Evolutionary conservation across 441 rosid species (phyloP).

Genomic region (Manihot esculenta): DNA sequence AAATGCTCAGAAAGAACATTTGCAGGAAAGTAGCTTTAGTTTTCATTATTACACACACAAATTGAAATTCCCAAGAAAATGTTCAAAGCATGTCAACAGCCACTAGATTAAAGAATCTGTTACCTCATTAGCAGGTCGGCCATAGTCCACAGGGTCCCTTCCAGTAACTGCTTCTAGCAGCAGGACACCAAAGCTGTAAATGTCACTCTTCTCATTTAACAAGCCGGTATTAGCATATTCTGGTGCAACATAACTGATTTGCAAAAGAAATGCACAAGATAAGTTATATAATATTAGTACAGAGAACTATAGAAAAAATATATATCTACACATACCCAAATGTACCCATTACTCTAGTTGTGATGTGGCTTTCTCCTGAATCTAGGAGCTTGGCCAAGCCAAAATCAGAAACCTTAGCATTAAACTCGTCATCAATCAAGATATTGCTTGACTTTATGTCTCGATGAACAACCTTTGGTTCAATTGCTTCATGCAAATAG

Average conservation of each 20-base stretch:
- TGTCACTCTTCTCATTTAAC: conserved; percentile 92
- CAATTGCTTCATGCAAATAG: conserved; percentile 90
- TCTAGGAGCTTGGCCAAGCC: conserved; percentile 91
- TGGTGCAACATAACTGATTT: conserved; percentile 88
- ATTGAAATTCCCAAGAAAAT: not conserved
- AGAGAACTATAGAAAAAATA: not conserved
- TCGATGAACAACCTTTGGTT: conserved; percentile 92
- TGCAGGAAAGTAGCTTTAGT: not conserved
- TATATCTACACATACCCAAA: conserved; percentile 58
- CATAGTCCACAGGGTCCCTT: conserved; percentile 95
- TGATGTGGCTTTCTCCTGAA: conserved; percentile 90
- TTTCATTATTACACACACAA: not conserved
- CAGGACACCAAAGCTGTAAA: conserved; percentile 93
- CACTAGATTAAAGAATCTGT: not conserved
- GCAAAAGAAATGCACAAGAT: conserved; percentile 8
- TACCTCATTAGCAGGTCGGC: conserved; percentile 92
- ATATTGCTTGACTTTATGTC: conserved; percentile 97
- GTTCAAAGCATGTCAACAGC: not conserved
- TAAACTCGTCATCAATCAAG: conserved; percentile 80
- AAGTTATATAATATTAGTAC: not conserved
- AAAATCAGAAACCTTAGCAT: conserved; percentile 88
- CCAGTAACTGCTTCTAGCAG: conserved; percentile 91
- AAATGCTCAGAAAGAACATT: conserved; percentile 10
- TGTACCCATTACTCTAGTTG: conserved; percentile 98
- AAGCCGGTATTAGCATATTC: conserved; percentile 97